phyloP scores from a whole-genome alignment of 441 rosid genomes.

The Erysimum pusillum region DNA sequence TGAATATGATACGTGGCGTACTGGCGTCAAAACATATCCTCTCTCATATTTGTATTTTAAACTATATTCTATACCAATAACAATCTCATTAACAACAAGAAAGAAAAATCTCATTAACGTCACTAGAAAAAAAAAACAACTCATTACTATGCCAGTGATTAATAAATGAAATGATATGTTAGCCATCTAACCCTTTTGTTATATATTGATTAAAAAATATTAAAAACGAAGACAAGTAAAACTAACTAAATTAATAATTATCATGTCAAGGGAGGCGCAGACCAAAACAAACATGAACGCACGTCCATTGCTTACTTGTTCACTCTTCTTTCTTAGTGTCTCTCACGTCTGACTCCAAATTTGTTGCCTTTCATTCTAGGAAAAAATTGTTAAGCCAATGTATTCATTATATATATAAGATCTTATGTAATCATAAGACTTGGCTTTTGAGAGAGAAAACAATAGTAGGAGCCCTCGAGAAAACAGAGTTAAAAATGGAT shows the following conservation, averaged over 20 bases:
- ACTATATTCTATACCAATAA: not conserved
- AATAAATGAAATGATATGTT: not conserved
- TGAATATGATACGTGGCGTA: not conserved
- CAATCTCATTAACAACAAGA: not conserved
- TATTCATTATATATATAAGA: conserved; percentile 34
- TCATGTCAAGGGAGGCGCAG: conserved; percentile 21
- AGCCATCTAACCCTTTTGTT: not conserved
- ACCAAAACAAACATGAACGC: conserved; percentile 60
- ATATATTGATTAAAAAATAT: not conserved
- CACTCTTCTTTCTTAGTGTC: conserved; percentile 55
- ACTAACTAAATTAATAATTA: not conserved
- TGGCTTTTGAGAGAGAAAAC: conserved; percentile 26
- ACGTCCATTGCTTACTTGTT: conserved; percentile 50
- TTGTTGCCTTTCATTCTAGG: conserved; percentile 7
- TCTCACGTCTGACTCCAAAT: conserved; percentile 52
- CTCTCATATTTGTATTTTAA: too few relatives aligned
- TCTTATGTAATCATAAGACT: conserved; percentile 36
- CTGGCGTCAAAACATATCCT: not conserved
- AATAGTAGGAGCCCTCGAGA: conserved; percentile 18
- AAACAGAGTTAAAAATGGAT: not conserved
- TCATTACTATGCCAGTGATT: not conserved
- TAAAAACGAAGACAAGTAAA: not conserved
- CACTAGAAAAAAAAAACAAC: not conserved
- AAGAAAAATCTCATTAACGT: not conserved
- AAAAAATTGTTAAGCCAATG: conserved; percentile 31